These are phyloP conservation scores for Fusarium austroafricanum DNA, from an alignment of 2,329 filamentous ascomycete genomes.

Conservation along the genomic window DNA sequence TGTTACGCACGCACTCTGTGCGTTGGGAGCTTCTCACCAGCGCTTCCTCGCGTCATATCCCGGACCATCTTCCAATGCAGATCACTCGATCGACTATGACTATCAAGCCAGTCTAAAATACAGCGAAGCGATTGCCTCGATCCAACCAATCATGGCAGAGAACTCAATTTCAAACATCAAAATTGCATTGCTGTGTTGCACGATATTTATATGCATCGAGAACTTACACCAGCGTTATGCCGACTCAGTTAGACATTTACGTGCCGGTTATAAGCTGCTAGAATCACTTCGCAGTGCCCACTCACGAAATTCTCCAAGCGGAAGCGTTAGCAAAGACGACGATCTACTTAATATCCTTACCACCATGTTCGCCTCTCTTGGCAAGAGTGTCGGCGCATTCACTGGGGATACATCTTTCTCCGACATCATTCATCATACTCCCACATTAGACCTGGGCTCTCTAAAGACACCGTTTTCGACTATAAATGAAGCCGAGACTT, in stretches of 20 bases:
- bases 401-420: slow-evolving; percentile 28
- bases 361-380: slow-evolving; percentile 32
- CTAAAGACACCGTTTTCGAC: slow-evolving; percentile 19
- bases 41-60: not conserved
- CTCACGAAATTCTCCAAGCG: not conserved
- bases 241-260: slow-evolving; percentile 39
- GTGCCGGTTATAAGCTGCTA: slow-evolving; percentile 32
- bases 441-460: slow-evolving; percentile 5
- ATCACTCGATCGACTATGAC: not conserved
- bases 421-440: slow-evolving; percentile 18
- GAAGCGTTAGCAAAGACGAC: not conserved
- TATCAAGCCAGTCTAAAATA: slow-evolving; percentile 35
- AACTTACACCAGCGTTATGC: slow-evolving; percentile 36
- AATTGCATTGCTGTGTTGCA: slow-evolving; percentile 37
- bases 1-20: slow-evolving; percentile 10
- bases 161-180: slow-evolving; percentile 23
- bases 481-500: slow-evolving; percentile 12
- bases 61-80: not conserved
- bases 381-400: slow-evolving; percentile 31
- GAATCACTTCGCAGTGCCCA: not conserved
- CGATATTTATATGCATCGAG: slow-evolving; percentile 43
- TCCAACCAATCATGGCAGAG: slow-evolving; percentile 35
- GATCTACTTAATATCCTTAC: slow-evolving; percentile 18
- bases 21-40: slow-evolving; percentile 12
- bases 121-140: slow-evolving; percentile 35